These are phyloP conservation scores for Phlebiopsis gigantea DNA, from an alignment of 768 basidiomycete species.

Conservation along the genomic window DNA sequence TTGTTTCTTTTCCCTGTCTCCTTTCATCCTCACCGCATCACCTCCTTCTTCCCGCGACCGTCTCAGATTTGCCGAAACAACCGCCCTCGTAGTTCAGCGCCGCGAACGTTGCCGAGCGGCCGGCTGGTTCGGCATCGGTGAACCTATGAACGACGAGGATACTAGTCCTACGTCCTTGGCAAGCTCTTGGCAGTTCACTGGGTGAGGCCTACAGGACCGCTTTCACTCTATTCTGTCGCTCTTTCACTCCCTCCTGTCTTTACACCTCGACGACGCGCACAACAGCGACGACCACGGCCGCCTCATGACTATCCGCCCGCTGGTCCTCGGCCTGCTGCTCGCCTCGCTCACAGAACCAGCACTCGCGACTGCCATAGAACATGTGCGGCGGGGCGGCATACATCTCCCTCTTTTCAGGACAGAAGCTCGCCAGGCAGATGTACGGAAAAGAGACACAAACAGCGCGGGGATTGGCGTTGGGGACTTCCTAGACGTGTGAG, in stretches of 20 bases:
- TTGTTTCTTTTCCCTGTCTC: too few species aligned
- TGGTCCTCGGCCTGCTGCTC: not conserved
- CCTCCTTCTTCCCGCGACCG: too few species aligned
- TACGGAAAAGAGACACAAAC: constrained; percentile 19
- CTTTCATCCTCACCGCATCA: too few species aligned
- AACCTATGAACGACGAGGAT: constrained; percentile 1
- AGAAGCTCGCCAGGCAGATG: not conserved
- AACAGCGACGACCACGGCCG: not conserved
- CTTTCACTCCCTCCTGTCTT: not conserved
- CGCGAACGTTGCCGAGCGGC: not conserved
- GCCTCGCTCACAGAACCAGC: not conserved
- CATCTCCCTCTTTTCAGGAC: constrained; percentile 10
- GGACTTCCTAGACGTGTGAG: constrained; percentile 59
- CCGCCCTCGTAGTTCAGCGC: too few species aligned
- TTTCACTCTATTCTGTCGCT: not conserved
- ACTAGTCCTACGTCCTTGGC: not conserved
- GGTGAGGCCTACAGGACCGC: constrained; percentile 1
- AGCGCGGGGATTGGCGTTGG: constrained; percentile 48
- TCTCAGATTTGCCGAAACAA: too few species aligned
- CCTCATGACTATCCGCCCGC: constrained; percentile 1
- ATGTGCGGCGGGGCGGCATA: not conserved
- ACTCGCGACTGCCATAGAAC: not conserved
- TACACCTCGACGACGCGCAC: not conserved
- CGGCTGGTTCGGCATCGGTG: not conserved
- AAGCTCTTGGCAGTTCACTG: constrained; percentile 2